A percentile compares a stretch with the other conserved stretches of the same genome.
These are phyloP conservation scores for Hanseniaspora vineae DNA, from an alignment of 805 yeast species.

Conservation along the genomic window DNA sequence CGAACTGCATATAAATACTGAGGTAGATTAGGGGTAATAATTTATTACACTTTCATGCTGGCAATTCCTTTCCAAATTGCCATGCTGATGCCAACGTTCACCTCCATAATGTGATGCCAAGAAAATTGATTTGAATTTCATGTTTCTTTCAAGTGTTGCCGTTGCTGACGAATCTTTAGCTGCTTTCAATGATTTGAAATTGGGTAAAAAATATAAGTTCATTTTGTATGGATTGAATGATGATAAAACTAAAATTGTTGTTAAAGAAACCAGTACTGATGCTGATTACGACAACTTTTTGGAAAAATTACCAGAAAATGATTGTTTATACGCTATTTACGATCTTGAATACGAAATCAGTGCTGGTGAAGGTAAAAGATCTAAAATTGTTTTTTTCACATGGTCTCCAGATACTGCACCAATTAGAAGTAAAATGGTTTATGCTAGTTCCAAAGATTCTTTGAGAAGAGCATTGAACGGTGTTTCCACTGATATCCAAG, in stretches of 20 bases:
- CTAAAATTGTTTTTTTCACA: conserved; percentile 55
- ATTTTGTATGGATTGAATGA: conserved; percentile 73
- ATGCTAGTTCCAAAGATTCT: conserved; percentile 97
- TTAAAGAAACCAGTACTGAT: conserved; percentile 68
- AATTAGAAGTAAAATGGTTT: conserved; percentile 91
- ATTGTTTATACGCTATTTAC: conserved; percentile 91
- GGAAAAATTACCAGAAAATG: conserved; percentile 85
- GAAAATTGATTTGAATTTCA: too few species aligned
- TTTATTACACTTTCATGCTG: too few species aligned
- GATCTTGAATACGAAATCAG: conserved; percentile 91
- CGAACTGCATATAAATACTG: too few species aligned
- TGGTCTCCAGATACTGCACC: conserved; percentile 99
- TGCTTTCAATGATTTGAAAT: conserved; percentile 92
- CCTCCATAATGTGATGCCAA: too few species aligned
- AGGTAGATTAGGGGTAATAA: too few species aligned
- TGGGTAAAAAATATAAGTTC: conserved; percentile 81
- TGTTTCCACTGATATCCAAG: conserved; percentile 88
- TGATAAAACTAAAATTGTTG: conserved; percentile 80
- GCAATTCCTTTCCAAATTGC: too few species aligned
- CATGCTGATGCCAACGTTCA: too few species aligned
- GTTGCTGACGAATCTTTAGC: conserved; percentile 82
- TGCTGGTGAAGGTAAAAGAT: conserved; percentile 89
- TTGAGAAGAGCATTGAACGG: conserved; percentile 96
- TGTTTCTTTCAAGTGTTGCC: conserved; percentile 42
- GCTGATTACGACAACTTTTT: conserved; percentile 74